These are phyloP conservation scores for Hordeum marinum DNA, from an alignment of 176 grass and related monocot genomes.

Conservation along the genomic window DNA sequence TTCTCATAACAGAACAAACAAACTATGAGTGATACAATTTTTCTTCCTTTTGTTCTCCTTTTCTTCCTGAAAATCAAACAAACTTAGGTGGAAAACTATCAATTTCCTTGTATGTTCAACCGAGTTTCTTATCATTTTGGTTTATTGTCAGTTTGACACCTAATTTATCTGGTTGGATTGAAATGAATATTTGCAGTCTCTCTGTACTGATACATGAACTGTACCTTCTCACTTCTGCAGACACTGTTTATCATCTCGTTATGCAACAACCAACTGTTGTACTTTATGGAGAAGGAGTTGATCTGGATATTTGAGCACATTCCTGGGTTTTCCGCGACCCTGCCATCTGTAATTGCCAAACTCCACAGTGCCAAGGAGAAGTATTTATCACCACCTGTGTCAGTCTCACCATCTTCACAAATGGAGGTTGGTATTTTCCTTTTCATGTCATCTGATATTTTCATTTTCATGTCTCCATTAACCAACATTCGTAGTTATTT, in stretches of 20 bases:
- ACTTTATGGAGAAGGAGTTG: conserved; percentile 74
- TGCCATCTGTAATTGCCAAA: conserved; percentile 77
- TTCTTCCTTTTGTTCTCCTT: neutral
- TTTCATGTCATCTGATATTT: conserved; percentile 19
- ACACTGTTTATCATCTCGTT: conserved; percentile 76
- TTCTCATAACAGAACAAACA: neutral
- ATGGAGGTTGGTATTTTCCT: conserved; percentile 46
- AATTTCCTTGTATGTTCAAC: neutral
- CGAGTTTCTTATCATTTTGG: neutral
- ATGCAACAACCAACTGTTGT: conserved; percentile 97
- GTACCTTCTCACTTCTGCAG: conserved; percentile 27
- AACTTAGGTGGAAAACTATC: neutral
- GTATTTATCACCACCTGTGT: conserved; percentile 56
- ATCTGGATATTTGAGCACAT: conserved; percentile 77
- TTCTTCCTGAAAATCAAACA: neutral
- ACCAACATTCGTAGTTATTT: neutral
- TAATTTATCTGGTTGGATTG: neutral
- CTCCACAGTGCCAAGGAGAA: conserved; percentile 72
- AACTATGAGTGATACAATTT: neutral
- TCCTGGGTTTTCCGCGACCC: conserved; percentile 65
- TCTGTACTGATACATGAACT: conserved; percentile 24
- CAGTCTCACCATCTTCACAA: conserved; percentile 34
- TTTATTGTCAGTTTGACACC: neutral
- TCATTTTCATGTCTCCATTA: neutral
- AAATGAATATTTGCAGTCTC: neutral